Base-by-base conservation (phyloP, 2,329 filamentous ascomycete species). In the Fusarium tupiense region DNA sequence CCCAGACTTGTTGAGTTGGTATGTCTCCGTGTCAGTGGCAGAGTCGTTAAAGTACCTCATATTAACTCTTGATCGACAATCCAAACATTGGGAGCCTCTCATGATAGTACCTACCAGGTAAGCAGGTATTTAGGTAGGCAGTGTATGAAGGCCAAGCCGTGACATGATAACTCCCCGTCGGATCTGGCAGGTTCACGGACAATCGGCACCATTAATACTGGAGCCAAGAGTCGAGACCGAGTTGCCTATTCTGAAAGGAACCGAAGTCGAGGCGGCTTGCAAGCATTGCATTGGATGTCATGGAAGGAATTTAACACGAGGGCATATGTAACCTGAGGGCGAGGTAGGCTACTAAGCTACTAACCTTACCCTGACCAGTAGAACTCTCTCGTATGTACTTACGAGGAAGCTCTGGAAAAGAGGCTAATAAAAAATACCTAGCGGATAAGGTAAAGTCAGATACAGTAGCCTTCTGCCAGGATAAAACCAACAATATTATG, bases 101-200 rank as follows among this genome's bases (percentile, higher is more conserved):
- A 11, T 41, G 52, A 40, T 43, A 49, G 33, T 35, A 35, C 20
- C n/a, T 22, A 22, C 33, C 33, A 35, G 20, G 38, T 43, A 16
- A n/a, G 40, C n/a, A 43, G 40, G 22, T 43, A 43, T 14, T n/a
- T n/a, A 43, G 40, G n/a, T 24, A 43, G 44, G 26, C 14, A 44
- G 26, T 68, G 20, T 26, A 31, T 31, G 53, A 60, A 47, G 41
- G 33, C 49, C 35, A 19, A 53, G 44, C 63, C 47, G 43, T 71
- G 69, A 64, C 46, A 50, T 35, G 49, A 33, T 31, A 17, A 43
- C 35, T 74, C 14, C 33, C 33, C 33, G 33, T 35, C 62, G 33
- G 59, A 74, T 65, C 63, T 74, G 67, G 71, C 60, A 72, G 67
- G 67, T 74, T 74, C 56, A 57, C 71, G 67, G 72, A 74, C 63